Evolutionary conservation across 805 yeast species (phyloP), one percentile per base, ranked within the genome.

Genomic region (Candida sithepensis): DNA sequence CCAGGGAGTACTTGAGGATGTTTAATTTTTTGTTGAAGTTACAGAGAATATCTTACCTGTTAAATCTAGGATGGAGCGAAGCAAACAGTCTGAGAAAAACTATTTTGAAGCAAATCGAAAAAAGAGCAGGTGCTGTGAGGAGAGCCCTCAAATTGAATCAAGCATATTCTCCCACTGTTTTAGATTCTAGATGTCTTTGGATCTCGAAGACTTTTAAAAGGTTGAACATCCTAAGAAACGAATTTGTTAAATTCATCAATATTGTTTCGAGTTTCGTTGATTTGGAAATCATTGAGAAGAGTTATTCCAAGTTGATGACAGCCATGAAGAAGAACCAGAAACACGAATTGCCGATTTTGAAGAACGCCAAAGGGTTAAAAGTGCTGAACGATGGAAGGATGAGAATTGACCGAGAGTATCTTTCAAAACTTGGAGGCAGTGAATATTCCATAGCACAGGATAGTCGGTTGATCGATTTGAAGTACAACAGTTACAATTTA

Each of bases 11-110:
- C 62, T 70, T 89, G 44, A 77, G 86, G 55, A 78, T 91, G 53
- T 94, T 92, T 71, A 88, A 90, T 56, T 88, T 89, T 58, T 64
- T 94, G 37, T 88, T 97, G 89, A 78, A 85, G 54, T 67, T 92
- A 20, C 79, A 83, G 50, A 83, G 88, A 52, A 74, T 84, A 14
- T 75, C 77, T 18, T 74, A 69, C 56, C 67, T 80, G 46, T 69
- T 86, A 48, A 73, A 74, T 44, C 54, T 56, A 4, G 69, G 72
- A 22, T 81, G 85, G 88, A 59, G 61, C 24, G 59, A 65, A 19
- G 63, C 67, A 2, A 70, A 60, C 44, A 57, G 59, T 42, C 28
- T 71, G n/a, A 52, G 63, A 13, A 61, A 66, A 51, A 54, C 60
- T 39, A 58, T 67, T 2, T 47, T 61, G 41, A 48, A 43, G 18